phyloP scores from a whole-genome alignment of 176 grass and related monocot species.

The Puccinellia tenuiflora region DNA sequence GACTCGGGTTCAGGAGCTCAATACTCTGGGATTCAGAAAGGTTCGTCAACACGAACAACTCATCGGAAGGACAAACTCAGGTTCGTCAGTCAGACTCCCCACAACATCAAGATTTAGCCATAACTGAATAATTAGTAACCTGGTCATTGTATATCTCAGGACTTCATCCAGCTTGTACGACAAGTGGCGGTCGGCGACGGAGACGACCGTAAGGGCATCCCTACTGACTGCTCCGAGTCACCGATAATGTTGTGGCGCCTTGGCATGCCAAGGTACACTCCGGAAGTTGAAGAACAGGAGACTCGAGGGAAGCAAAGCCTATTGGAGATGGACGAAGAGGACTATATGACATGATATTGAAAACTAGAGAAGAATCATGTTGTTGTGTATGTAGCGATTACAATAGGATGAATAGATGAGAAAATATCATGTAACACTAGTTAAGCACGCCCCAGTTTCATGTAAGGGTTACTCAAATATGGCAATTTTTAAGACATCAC shows the following conservation, averaged over 20 bases:
- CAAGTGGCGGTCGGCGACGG: slow-evolving; percentile 5
- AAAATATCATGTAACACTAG: no score
- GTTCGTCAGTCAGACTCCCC: no score
- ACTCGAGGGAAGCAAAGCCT: not conserved
- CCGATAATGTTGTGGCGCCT: slow-evolving; percentile 52
- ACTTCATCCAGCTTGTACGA: slow-evolving; percentile 40
- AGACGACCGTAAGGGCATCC: slow-evolving; percentile 23
- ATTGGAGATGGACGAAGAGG: not conserved
- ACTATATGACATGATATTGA: not conserved
- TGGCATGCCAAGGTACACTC: slow-evolving; percentile 37
- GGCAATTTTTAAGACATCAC: no score
- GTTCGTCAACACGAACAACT: not conserved
- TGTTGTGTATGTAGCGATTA: no score
- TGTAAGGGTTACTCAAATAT: no score
- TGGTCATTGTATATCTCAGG: slow-evolving; percentile 15
- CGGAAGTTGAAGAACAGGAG: not conserved
- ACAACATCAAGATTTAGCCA: no score
- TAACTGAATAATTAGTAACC: no score
- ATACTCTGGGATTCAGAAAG: slow-evolving; percentile 57
- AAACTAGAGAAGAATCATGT: not conserved
- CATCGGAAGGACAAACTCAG: slow-evolving; percentile 3
- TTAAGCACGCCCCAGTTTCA: no score
- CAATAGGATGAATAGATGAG: no score
- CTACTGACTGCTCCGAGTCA: slow-evolving; percentile 45
- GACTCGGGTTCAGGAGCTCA: slow-evolving; percentile 42